Evolutionary conservation across 176 grass and related monocot genomes (phyloP), one percentile per base, ranked within the genome.

Genomic region (Bothriochloa decipiens): DNA sequence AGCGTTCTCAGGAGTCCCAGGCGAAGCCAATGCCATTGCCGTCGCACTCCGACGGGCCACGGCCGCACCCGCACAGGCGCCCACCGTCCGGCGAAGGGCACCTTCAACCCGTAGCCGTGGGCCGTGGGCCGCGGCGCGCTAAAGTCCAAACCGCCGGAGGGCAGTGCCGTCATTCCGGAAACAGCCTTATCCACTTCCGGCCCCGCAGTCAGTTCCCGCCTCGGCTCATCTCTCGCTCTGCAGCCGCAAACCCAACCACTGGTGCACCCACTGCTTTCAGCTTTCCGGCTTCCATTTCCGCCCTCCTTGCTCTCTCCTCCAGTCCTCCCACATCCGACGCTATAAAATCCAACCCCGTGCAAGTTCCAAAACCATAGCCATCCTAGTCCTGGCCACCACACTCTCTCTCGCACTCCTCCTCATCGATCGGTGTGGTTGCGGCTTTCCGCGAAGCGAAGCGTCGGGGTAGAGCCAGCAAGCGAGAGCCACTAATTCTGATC

Each of bases 311-410:
- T 37, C 36, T 20, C 40, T 8, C 32, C 57, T 43, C n/a, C 42
- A 39, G 37, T 43, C 8, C 1, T 13, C 68, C 23, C 69, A 23
- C 71, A 16, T 7, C 55, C 26, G 40, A 46, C n/a, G 81, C 92
- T 93, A 96, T 91, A 93, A 93, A 84, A 55, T 49, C 42, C 52
- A 68, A 29, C 43, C 87, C 23, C 70, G 80, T 74, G 64, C 20
- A 85, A 72, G 35, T 42, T 80, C 63, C 84, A 87, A 84, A 75
- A 8, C 80, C 91, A 85, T 70, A 80, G 29, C 84, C 18, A 49
- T 47, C 85, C 77, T 65, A 58, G 65, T 8, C 65, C 6, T 26
- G 16, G 33, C 11, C 11, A 13, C 61, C 23, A 13, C 15, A 35
- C 76, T 73, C 75, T 46, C 42, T 40, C 52, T 71, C 80, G 79